These are phyloP conservation scores for Amanita rubescens DNA, from an alignment of 768 basidiomycete species.

Conservation along the genomic window DNA sequence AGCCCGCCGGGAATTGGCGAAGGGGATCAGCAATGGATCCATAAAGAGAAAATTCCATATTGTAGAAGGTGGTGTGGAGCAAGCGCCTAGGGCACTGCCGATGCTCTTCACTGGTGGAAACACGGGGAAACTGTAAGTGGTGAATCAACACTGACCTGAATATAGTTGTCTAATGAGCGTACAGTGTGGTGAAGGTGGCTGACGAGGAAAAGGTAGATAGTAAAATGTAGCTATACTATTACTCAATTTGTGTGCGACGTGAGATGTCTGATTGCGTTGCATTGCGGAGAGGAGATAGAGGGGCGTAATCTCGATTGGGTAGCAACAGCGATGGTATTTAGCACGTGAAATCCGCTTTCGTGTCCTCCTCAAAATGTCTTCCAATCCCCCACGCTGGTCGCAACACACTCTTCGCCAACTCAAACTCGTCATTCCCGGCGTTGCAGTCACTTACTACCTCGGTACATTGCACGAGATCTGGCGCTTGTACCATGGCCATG, in stretches of 20 bases:
- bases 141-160: neutral
- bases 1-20: slow-evolving; percentile 50
- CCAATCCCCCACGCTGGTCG: slow-evolving; percentile 23
- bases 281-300: neutral
- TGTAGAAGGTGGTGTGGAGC: slow-evolving; percentile 62
- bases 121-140: slow-evolving; percentile 62
- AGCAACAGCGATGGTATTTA: neutral
- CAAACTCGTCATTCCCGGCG: slow-evolving; percentile 73
- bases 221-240: slow-evolving; percentile 15
- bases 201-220: slow-evolving; percentile 25
- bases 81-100: slow-evolving; percentile 62
- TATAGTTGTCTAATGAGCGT: slow-evolving; percentile 2
- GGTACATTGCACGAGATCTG: slow-evolving; percentile 47
- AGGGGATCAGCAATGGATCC: slow-evolving; percentile 57
- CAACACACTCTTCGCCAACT: slow-evolving; percentile 59
- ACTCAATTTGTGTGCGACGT: no score
- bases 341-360: slow-evolving; percentile 2
- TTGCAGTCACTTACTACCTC: slow-evolving; percentile 51
- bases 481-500: slow-evolving; percentile 28
- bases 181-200: slow-evolving; percentile 52
- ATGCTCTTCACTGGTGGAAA: slow-evolving; percentile 73
- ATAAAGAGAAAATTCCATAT: slow-evolving; percentile 78
- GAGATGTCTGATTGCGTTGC: no score
- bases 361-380: neutral
- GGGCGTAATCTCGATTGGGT: neutral